Evolutionary conservation across 768 basidiomycete genomes (phyloP).

Genomic region (Trametes cinnabarina): DNA sequence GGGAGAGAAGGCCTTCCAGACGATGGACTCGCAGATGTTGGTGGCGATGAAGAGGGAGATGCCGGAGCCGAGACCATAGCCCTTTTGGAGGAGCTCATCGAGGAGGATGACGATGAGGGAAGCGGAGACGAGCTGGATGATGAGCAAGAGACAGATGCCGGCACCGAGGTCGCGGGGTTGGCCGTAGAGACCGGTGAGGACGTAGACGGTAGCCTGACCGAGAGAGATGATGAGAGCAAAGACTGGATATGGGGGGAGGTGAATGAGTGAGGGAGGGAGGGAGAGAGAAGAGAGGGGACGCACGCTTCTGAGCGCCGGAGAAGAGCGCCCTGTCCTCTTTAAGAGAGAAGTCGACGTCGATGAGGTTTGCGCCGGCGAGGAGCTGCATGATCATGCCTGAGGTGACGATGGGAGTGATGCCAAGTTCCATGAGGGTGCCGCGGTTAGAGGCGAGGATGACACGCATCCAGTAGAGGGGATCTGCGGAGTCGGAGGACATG

Average conservation of each 20-base stretch:
- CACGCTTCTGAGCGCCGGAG: constrained; percentile 95
- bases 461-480: constrained; percentile 99
- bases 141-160: constrained; percentile 93
- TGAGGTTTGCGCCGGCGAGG: constrained; percentile 93
- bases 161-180: constrained; percentile 91
- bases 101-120: constrained; percentile 97
- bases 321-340: constrained; percentile 98
- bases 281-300: not conserved
- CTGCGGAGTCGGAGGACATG: constrained; percentile 98
- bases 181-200: constrained; percentile 94
- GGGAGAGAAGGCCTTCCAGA: constrained; percentile 99
- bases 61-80: constrained; percentile 97
- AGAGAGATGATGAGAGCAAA: constrained; percentile 96
- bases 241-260: constrained; percentile 46
- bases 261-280: not conserved
- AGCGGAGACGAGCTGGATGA: constrained; percentile 93
- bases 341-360: constrained; percentile 95
- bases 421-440: constrained; percentile 98
- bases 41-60: constrained; percentile 99
- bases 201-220: constrained; percentile 96
- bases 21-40: constrained; percentile 99
- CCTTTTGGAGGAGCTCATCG: constrained; percentile 98
- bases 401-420: constrained; percentile 96
- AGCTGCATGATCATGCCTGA: constrained; percentile 99
- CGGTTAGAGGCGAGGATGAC: constrained; percentile 98